Evolutionary conservation across 257 asterid genomes (phyloP).

Genomic region (Scutellaria galericulata): DNA sequence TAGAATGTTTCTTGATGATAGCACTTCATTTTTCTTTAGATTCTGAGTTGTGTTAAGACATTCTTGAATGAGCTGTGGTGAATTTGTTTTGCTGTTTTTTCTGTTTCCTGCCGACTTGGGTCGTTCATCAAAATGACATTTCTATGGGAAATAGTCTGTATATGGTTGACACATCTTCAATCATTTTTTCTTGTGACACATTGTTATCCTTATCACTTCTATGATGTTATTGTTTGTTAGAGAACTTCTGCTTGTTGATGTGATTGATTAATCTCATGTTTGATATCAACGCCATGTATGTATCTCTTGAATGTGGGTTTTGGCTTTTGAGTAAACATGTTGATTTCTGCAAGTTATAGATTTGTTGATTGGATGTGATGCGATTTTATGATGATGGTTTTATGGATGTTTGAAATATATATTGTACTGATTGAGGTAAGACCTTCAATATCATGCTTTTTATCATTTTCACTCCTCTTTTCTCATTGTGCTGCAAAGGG

Average conservation of each 20-base stretch:
- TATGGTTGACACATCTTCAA: constrained; percentile 14
- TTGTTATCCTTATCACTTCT: constrained; percentile 14
- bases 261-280: constrained; percentile 23
- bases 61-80: constrained; percentile 28
- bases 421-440: constrained; percentile 7
- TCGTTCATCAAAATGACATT: neutral
- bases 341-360: neutral
- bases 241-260: constrained; percentile 22
- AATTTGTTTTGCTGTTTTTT: constrained; percentile 4
- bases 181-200: neutral
- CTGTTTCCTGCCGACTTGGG: constrained; percentile 10
- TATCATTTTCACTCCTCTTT: neutral
- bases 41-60: constrained; percentile 10
- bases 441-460: constrained; percentile 4
- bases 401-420: constrained; percentile 4
- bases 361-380: constrained; percentile 27
- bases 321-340: constrained; percentile 7
- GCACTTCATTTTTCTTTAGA: constrained; percentile 6
- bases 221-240: constrained; percentile 16
- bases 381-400: constrained; percentile 27
- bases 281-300: constrained; percentile 11
- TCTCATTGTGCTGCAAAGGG: constrained; percentile 25
- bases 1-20: neutral
- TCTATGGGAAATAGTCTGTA: constrained; percentile 15
- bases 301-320: constrained; percentile 31